These are phyloP conservation scores for Garcileccinum viscosum DNA, from an alignment of 1,284 basidiomycete genomes.

Conservation along the genomic window DNA sequence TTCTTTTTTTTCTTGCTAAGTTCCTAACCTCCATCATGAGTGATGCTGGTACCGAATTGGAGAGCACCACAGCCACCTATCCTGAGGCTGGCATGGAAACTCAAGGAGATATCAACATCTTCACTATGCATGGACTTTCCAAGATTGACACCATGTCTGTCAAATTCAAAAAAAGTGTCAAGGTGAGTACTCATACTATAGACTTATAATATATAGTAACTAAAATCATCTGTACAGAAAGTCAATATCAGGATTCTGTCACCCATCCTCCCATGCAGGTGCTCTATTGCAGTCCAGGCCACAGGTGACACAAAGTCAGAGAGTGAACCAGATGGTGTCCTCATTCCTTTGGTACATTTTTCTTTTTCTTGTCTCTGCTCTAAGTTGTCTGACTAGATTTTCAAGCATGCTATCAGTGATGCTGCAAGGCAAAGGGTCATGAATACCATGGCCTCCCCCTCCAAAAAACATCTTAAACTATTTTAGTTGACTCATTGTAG, in stretches of 20 bases:
- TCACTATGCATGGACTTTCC: background rate
- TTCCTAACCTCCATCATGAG: background rate
- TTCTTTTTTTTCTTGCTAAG: background rate
- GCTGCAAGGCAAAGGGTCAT: too few species aligned
- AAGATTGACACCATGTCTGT: background rate
- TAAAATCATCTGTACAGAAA: background rate
- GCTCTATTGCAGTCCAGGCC: too few species aligned
- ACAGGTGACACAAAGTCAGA: too few species aligned
- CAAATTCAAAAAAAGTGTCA: background rate
- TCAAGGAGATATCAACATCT: background rate
- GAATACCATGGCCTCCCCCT: too few species aligned
- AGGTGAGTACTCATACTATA: background rate
- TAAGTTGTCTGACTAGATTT: too few species aligned
- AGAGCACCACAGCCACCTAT: background rate
- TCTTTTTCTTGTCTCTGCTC: too few species aligned
- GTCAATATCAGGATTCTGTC: background rate
- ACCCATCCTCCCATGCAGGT: background rate
- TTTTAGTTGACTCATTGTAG: too few species aligned
- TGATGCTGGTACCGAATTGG: background rate
- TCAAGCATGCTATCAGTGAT: too few species aligned
- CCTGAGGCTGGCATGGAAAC: too few species aligned
- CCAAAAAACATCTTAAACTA: too few species aligned
- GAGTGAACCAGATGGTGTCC: too few species aligned
- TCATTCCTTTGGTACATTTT: too few species aligned
- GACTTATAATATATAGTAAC: background rate